Conservation (phyloP, 306 rosid species). For the Cicer chorassanicum region DNA sequence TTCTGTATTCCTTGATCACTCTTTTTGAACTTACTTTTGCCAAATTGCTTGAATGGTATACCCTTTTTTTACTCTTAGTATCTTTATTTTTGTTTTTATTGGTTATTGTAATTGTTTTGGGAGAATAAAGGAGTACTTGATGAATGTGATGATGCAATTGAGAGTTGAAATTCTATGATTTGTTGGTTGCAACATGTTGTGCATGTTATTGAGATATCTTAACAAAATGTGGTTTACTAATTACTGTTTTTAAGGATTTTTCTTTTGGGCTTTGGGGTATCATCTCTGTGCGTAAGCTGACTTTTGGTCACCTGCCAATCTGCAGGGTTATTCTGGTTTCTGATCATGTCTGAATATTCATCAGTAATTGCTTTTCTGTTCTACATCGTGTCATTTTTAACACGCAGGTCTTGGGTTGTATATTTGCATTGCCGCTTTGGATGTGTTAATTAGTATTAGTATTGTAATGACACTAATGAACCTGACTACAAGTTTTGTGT, state of each 20-base stretch:
- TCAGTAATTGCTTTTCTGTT: conserved; percentile 8
- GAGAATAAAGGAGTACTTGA: neutral
- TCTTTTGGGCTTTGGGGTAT: neutral
- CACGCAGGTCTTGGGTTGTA: neutral
- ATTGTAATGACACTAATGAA: conserved; percentile 31
- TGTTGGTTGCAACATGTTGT: conserved; percentile 9
- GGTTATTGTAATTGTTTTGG: conserved; percentile 25
- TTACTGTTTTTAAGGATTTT: neutral
- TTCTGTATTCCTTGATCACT: conserved; percentile 90
- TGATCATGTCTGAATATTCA: conserved; percentile 1
- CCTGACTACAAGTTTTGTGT: neutral
- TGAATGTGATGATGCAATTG: conserved; percentile 23
- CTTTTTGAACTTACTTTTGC: conserved; percentile 90
- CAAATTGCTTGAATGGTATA: conserved; percentile 84
- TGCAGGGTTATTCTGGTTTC: conserved; percentile 9
- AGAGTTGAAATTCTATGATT: conserved; percentile 32
- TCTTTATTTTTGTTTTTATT: neutral
- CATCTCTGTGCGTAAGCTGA: neutral
- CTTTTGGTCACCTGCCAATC: conserved; percentile 31
- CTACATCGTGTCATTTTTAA: neutral
- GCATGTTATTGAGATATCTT: conserved; percentile 2
- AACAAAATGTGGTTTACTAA: conserved; percentile 23
- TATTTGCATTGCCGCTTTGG: conserved; percentile 11
- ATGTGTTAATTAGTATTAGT: neutral
- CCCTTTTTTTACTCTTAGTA: neutral